Conservation (phyloP, 176 grass and related monocot genomes). For the Phoenix dactylifera region DNA sequence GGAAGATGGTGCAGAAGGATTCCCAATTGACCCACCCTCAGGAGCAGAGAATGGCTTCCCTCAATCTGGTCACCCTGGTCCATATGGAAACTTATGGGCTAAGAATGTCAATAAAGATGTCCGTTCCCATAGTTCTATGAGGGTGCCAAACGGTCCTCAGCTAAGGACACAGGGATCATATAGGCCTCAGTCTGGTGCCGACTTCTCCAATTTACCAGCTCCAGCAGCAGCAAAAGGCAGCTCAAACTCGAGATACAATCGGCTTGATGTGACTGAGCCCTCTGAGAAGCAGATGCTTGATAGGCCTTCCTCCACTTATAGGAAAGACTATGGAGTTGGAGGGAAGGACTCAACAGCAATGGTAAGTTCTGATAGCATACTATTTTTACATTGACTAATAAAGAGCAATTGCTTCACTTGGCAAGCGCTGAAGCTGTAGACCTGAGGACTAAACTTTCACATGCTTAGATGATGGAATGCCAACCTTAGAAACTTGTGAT, state of each 20-base stretch:
- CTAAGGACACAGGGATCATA: conserved; percentile 41
- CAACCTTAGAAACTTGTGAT: no score
- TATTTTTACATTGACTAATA: no score
- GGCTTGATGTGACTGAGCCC: conserved; percentile 8
- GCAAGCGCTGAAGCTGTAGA: no score
- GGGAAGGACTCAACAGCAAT: conserved; percentile 17
- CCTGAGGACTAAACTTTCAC: no score
- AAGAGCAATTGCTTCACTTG: no score
- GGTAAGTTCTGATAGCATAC: conserved; percentile 16
- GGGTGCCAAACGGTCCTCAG: conserved; percentile 27
- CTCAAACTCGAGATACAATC: conserved; percentile 21
- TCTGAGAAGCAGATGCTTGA: conserved; percentile 32
- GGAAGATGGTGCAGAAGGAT: conserved; percentile 39
- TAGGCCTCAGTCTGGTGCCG: conserved; percentile 21
- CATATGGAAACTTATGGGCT: conserved; percentile 19
- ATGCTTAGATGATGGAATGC: no score
- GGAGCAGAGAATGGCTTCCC: conserved; percentile 1
- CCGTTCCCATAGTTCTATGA: conserved; percentile 39
- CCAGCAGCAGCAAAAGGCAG: conserved; percentile 12
- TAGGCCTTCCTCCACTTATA: conserved; percentile 29
- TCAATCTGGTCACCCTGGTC: conserved; percentile 18
- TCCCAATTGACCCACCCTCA: conserved; percentile 27
- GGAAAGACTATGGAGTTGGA: conserved; percentile 27
- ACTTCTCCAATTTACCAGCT: neutral
- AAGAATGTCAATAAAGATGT: conserved; percentile 16